Evolutionary conservation across 1,139 yeast genomes (phyloP), one percentile per base, ranked within the genome.

Genomic region (Saccharomyces hybrid): DNA sequence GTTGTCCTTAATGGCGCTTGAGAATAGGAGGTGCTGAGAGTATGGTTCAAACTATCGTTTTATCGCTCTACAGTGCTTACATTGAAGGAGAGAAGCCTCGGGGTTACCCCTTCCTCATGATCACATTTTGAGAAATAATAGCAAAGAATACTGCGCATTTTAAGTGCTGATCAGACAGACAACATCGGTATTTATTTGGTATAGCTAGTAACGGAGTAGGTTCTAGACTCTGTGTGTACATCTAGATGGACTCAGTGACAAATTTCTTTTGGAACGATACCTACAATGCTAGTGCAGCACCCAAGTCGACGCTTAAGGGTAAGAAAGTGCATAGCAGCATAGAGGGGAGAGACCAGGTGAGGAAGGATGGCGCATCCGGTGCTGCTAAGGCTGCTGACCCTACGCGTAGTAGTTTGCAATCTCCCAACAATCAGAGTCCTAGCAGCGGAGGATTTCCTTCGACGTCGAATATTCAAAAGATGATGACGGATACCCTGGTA

Each of bases 401-500:
- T 31, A 34, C 3, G 16, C 26, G 44, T 20, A 1, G 25, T 38
- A 38, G 4, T 16, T 2, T 25, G 32, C 29, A 13, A n/a, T 14
- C 44, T n/a, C 5, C 53, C 14, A 32, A 25, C 50, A 32, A n/a
- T 44, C 52, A 6, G 48, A 20, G 23, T 20, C 3, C 25, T 23
- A 41, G 26, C 3, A 28, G 57, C 9, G 51, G 57, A 9, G 57
- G 63, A 23, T 50, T 65, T 16, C 13, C 44, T 6, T 38, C 44
- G 44, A 38, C 44, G n/a, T 38, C 44, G 6, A 38, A 38, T 16
- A 38, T 38, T 34, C 72, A 68, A 46, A 71, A 73, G 46, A 72
- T 79, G 56, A 68, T 83, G 67, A 78, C 87, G 0, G 96, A 88
- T 62, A 84, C 83, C 57, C 69, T 88, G 52, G 77, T 88, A 61